Percentiles rank a stretch among this genome's conserved stretches.
Evolutionary conservation across 176 grass and related monocot genomes (phyloP).

Genomic region (Metroxylon sagu): DNA sequence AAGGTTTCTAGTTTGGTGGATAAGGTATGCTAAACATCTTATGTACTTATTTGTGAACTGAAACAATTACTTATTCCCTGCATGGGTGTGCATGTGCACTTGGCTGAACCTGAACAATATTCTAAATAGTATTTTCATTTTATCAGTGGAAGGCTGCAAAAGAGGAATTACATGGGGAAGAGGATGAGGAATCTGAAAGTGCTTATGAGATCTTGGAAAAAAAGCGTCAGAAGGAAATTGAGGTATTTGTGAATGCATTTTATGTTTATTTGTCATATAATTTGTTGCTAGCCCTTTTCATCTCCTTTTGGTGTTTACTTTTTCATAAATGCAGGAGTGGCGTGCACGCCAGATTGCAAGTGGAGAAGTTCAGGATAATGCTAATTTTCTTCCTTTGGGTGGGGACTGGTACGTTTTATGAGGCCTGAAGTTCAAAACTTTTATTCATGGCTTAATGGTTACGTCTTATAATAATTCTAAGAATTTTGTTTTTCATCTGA

Average conservation of each 20-base stretch:
- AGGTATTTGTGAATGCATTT: constrained; percentile 26
- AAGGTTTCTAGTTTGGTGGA: constrained; percentile 90
- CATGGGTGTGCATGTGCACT: too few relatives aligned
- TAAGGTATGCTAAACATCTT: constrained; percentile 42
- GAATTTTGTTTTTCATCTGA: too few relatives aligned
- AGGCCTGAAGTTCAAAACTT: too few relatives aligned
- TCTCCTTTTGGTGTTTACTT: constrained; percentile 2
- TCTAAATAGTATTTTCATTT: constrained; percentile 1
- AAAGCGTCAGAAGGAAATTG: constrained; percentile 84
- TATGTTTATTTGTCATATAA: too few relatives aligned
- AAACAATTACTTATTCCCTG: too few relatives aligned
- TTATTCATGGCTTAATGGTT: too few relatives aligned
- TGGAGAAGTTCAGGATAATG: constrained; percentile 77
- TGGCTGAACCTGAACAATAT: too few relatives aligned
- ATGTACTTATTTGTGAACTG: too few relatives aligned
- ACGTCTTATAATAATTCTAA: too few relatives aligned
- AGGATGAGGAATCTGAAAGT: constrained; percentile 80
- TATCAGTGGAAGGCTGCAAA: constrained; percentile 96
- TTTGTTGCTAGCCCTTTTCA: not conserved
- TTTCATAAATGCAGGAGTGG: constrained; percentile 53
- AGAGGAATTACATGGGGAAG: constrained; percentile 78
- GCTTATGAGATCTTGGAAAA: constrained; percentile 68
- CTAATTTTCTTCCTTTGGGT: constrained; percentile 87
- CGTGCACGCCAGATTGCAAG: constrained; percentile 64
- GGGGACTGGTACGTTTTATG: constrained; percentile 65